Percentiles rank a stretch among this genome's conserved stretches.
These are phyloP conservation scores for Suillus luteus DNA, from an alignment of 768 basidiomycete genomes.

Conservation along the genomic window DNA sequence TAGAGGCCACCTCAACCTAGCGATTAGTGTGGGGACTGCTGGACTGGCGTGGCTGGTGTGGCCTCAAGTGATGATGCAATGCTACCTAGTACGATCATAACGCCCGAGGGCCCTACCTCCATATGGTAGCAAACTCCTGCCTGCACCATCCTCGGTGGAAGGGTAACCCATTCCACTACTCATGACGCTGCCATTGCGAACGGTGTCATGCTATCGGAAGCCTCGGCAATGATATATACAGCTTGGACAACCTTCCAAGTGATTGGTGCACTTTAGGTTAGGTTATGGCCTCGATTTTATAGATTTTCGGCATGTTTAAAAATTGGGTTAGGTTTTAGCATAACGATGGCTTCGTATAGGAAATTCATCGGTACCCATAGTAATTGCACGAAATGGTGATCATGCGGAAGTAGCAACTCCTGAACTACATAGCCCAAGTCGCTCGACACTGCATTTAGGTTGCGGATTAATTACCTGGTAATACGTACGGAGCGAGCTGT, in stretches of 20 bases:
- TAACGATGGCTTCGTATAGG: not conserved
- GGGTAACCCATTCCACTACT: not conserved
- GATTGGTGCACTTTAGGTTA: no score
- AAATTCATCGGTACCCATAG: not conserved
- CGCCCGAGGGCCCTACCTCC: no score
- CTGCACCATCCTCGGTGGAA: no score
- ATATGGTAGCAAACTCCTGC: no score
- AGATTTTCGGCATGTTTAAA: no score
- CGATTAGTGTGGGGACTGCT: not conserved
- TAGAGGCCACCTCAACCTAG: not conserved
- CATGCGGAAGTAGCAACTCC: not conserved
- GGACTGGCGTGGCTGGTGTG: no score
- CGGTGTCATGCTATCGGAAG: not conserved
- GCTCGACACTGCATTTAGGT: not conserved
- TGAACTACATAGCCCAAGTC: not conserved
- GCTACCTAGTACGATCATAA: no score
- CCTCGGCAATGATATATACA: no score
- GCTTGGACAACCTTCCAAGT: no score
- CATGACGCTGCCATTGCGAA: not conserved
- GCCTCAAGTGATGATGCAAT: no score
- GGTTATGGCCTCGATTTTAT: no score
- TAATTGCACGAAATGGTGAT: not conserved
- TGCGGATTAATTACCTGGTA: not conserved
- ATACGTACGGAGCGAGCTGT: no score
- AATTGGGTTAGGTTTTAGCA: not conserved